Base-by-base conservation (phyloP, 1,139 yeast species). In the Kluyveromyces marxianus region DNA sequence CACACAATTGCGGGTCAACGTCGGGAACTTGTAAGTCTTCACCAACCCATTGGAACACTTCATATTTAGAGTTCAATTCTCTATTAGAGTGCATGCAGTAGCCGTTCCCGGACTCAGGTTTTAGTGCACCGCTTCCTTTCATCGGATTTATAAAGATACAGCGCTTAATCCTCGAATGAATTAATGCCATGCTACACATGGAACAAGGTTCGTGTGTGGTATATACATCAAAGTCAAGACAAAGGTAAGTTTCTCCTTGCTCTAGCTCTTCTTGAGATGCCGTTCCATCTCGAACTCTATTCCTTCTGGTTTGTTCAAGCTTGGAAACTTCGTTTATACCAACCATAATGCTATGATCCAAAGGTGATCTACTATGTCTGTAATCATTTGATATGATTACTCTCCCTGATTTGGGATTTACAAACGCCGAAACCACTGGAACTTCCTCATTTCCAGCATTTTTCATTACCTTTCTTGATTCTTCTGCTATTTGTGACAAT, bases 101-200 rank as follows among this genome's bases (percentile, higher is more conserved):
- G 3, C 82, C 76, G 35, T 80, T 75, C 14, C 84, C 89, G 48
- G 89, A 74, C 1, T 72, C 72, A 1, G 74, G 72, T 34, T 71
- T 74, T 34, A 82, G 68, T 0, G 76, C 77, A 2, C 89, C 89
- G 0, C 84, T 77, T 14, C 50, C 47, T 0, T 60, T 54, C 50
- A 74, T 71, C 5, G 72, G 65, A 41, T 71, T 66, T 26, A 86
- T 54, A 61, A 82, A 92, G 1, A 86, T 70, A 35, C 92, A 68
- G 47, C 89, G 70, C 10, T 79, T 74, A 1, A 94, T 75, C 41
- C 99, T 72, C 1, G 97, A 90, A 63, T 94, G 98, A 7, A 90
- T 83, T 34, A 94, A 70, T 0, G 97, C 98, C 99, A 94, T 94
- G 6, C 86, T 69, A 59, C 99, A 94, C 97, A 92, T 94, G 0